These are phyloP conservation scores for Alternaria arborescens DNA, from an alignment of 2,329 filamentous ascomycete species.

Conservation along the genomic window DNA sequence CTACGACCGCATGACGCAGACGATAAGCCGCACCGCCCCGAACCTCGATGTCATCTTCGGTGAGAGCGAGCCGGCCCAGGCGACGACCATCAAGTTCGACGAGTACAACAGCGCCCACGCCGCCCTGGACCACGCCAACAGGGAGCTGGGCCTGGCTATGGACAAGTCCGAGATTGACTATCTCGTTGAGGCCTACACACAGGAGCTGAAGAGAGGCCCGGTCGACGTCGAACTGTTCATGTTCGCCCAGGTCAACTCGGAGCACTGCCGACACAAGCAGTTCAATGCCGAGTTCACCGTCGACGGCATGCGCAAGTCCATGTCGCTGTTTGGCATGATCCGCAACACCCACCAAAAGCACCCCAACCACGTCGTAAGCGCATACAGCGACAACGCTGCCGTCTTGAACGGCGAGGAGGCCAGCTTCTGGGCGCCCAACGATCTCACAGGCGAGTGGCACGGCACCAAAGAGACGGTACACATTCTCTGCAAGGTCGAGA, in stretches of 20 bases:
- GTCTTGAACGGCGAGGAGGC: constrained; percentile 78
- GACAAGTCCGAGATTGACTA: constrained; percentile 93
- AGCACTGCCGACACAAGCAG: constrained; percentile 88
- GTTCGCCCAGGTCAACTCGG: constrained; percentile 99
- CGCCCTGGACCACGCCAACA: constrained; percentile 83
- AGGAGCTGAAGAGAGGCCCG: constrained; percentile 70
- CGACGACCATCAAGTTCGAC: constrained; percentile 77
- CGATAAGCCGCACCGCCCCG: constrained; percentile 72
- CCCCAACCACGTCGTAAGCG: constrained; percentile 85
- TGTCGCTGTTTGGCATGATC: constrained; percentile 95
- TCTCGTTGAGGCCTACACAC: constrained; percentile 82
- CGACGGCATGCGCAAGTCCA: constrained; percentile 79
- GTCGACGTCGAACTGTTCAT: constrained; percentile 97
- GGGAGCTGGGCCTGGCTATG: constrained; percentile 81
- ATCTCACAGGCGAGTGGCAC: constrained; percentile 85
- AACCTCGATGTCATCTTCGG: constrained; percentile 81
- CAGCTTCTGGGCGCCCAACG: constrained; percentile 86
- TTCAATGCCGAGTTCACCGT: constrained; percentile 98
- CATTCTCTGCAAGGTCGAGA: constrained; percentile 93
- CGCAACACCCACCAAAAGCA: constrained; percentile 85
- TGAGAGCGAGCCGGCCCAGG: constrained; percentile 69
- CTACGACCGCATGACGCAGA: constrained; percentile 96
- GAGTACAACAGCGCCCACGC: constrained; percentile 71
- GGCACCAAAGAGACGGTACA: constrained; percentile 87
- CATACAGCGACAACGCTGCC: constrained; percentile 98